Evolutionary conservation across 2,329 filamentous ascomycete species (phyloP), one percentile per base, ranked within the genome.

Genomic region (Ceratocystis diversiconidia): DNA sequence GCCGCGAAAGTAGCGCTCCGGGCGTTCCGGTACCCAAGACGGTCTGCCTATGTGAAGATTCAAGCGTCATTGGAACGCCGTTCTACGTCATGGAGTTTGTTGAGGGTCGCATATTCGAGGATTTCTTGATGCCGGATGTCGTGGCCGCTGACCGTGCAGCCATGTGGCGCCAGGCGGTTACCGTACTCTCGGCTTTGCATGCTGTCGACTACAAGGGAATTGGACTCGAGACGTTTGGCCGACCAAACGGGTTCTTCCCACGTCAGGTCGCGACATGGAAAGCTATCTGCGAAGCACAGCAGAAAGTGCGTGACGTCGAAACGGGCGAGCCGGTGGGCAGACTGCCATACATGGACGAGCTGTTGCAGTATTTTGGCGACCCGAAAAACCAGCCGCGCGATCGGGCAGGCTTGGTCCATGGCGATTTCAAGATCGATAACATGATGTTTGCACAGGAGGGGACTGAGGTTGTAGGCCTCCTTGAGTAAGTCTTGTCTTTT

Each of bases 1-100:
- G 3, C 36, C 43, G 44, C 69, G 95, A 90, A 22, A 85, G 89
- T 73, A 60, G 46, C 44, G 30, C 36, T 8, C 36, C 46, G n/a
- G 36, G 46, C 30, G 91, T 97, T 7, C 89, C 92, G 0, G 90
- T 96, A 0, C 94, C 94, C 3, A 86, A 83, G 74, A 84, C 90
- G 10, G 87, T 90, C 74, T 88, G 86, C 72, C 82, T 97, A 19
- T 99, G 94, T 76, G 88, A 95, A 75, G 92, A 97, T 76, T 78
- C 80, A 50, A 77, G 76, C 66, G 80, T 97, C 46, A 80, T 97
- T 69, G 94, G 92, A 65, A 97, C 92, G 6, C 84, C 91, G 5
- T 99, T 97, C 75, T 97, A 99, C 77, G 86, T 97, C 72, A 97
- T 99, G 94, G 86, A 90, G 74, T 97, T 94, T 74, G 80, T 97